Percentiles rank a stretch among this genome's conserved stretches.
These are phyloP conservation scores for Gloeopeniophorella convolvens DNA, from an alignment of 768 basidiomycete species.

Conservation along the genomic window DNA sequence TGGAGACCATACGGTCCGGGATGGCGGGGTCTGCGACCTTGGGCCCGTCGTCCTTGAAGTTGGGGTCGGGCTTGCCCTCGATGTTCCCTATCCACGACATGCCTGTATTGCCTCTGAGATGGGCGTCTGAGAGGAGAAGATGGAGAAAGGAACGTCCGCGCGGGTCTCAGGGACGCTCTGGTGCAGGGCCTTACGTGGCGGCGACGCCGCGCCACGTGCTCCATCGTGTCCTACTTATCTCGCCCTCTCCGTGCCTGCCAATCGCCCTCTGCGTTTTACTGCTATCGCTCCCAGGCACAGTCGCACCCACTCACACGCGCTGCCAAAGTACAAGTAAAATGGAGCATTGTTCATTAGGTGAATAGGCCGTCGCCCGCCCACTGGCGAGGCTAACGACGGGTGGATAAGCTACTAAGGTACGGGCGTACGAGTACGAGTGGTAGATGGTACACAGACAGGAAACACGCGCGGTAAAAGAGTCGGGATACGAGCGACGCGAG, in stretches of 20 bases:
- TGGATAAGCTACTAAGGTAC: conserved; percentile 16
- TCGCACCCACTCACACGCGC: no score
- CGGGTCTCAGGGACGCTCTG: no score
- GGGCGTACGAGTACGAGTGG: conserved; percentile 13
- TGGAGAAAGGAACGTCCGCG: no score
- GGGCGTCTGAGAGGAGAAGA: neutral
- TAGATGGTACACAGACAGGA: conserved; percentile 17
- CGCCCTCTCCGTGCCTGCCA: no score
- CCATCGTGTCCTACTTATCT: no score
- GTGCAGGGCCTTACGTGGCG: no score
- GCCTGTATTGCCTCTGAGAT: no score
- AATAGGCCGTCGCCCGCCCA: conserved; percentile 9
- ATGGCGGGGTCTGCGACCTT: conserved; percentile 59
- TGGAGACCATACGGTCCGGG: conserved; percentile 64
- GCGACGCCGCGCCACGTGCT: neutral
- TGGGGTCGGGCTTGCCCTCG: conserved; percentile 28
- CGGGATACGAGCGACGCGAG: no score
- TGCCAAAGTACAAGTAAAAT: conserved; percentile 14
- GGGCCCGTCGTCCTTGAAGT: conserved; percentile 33
- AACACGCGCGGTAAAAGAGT: neutral
- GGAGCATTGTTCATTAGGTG: conserved; percentile 18
- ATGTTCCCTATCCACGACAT: conserved; percentile 68
- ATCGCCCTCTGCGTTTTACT: no score
- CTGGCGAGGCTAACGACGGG: neutral
- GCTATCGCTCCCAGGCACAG: no score